phyloP scores from a whole-genome alignment of 2,329 filamentous ascomycete species.

The Pseudohalonectria lignicola region DNA sequence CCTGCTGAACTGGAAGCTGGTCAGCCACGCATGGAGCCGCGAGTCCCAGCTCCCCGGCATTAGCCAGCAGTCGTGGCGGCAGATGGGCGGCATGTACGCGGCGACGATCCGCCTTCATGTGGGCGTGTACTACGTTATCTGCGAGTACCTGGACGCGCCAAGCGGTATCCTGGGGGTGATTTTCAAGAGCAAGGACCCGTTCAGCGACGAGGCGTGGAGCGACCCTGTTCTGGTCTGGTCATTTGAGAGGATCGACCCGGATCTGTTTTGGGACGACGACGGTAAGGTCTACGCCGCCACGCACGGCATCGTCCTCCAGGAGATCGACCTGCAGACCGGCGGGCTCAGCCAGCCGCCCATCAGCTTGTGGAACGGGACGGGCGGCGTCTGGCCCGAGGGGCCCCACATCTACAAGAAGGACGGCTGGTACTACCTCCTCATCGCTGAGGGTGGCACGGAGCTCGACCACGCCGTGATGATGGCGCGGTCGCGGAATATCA shows the following conservation, averaged over 20 bases:
- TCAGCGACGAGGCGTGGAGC: constrained; percentile 12
- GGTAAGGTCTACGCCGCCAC: constrained; percentile 24
- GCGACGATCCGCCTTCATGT: constrained; percentile 19
- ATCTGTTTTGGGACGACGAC: constrained; percentile 29
- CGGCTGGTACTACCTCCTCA: constrained; percentile 49
- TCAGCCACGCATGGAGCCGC: constrained; percentile 26
- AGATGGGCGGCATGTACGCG: constrained; percentile 37
- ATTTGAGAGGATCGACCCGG: constrained; percentile 8
- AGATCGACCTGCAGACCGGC: constrained; percentile 23
- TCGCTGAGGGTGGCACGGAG: constrained; percentile 49
- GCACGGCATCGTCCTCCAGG: constrained; percentile 16
- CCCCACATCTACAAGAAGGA: constrained; percentile 48
- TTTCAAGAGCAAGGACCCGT: constrained; percentile 27
- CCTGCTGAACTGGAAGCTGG: constrained; percentile 34
- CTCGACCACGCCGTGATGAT: constrained; percentile 44
- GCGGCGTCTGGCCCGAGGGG: constrained; percentile 34
- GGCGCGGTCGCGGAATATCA: constrained; percentile 24
- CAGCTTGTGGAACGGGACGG: constrained; percentile 32
- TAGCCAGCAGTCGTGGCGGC: constrained; percentile 1
- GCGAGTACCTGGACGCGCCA: constrained; percentile 14
- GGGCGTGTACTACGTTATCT: constrained; percentile 19
- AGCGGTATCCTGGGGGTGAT: constrained; percentile 17
- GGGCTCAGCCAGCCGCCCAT: constrained; percentile 15
- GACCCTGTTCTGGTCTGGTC: background rate
- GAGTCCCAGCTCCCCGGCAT: constrained; percentile 23